Percentiles rank a stretch among this genome's conserved stretches.
These are phyloP conservation scores for Hyphopichia fennica DNA, from an alignment of 1,139 yeast genomes.

Conservation along the genomic window DNA sequence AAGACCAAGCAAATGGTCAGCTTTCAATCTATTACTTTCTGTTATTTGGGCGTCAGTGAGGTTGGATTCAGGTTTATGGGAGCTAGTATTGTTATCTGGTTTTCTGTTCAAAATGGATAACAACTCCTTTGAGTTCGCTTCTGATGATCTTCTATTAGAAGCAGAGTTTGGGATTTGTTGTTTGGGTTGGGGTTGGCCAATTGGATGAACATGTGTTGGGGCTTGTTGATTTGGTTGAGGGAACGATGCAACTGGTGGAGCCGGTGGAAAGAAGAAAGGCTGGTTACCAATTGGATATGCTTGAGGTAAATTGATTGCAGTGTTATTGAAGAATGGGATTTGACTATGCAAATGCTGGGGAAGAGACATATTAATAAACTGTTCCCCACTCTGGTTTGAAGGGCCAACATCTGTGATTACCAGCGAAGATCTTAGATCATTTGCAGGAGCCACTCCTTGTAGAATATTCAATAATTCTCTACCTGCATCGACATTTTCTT, in stretches of 20 bases:
- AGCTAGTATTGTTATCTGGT: conserved; percentile 16
- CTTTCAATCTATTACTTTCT: conserved; percentile 31
- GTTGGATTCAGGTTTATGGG: conserved; percentile 15
- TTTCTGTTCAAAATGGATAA: conserved; percentile 48
- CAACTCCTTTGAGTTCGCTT: conserved; percentile 51
- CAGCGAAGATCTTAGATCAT: neutral
- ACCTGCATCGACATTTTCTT: conserved; percentile 59
- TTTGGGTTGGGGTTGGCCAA: conserved; percentile 7
- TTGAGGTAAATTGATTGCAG: conserved; percentile 11
- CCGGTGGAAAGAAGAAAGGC: conserved; percentile 15
- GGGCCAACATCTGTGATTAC: conserved; percentile 6
- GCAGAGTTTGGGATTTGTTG: conserved; percentile 33
- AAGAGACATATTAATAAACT: conserved; percentile 20
- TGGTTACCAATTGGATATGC: conserved; percentile 6
- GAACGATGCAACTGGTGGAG: conserved; percentile 6
- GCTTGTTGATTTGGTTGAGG: conserved; percentile 4
- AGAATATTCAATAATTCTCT: conserved; percentile 69
- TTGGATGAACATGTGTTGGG: conserved; percentile 2
- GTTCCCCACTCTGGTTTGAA: conserved; percentile 5
- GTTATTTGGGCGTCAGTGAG: neutral
- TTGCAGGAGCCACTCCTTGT: conserved; percentile 42
- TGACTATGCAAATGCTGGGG: conserved; percentile 34
- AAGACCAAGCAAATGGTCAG: conserved; percentile 39
- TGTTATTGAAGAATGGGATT: conserved; percentile 22
- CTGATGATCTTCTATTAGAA: conserved; percentile 31